phyloP scores from a whole-genome alignment of 2,329 filamentous ascomycete genomes.

The Aspergillus sp. region DNA sequence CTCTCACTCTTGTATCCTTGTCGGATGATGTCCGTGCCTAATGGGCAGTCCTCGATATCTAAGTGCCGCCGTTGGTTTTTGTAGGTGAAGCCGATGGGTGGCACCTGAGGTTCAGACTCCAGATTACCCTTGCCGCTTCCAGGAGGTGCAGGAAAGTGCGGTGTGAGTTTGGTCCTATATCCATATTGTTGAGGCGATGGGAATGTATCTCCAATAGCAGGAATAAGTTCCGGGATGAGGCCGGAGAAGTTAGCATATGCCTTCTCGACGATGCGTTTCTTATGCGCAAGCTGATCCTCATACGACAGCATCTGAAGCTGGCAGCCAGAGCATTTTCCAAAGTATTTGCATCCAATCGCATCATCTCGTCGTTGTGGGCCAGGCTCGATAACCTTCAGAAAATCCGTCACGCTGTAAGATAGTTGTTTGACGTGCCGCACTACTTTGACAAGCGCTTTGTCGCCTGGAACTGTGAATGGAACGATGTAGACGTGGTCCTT shows the following conservation, averaged over 20 bases:
- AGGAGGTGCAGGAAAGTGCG: conserved; percentile 84
- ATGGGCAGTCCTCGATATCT: conserved; percentile 96
- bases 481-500: conserved; percentile 77
- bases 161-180: conserved; percentile 95
- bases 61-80: conserved; percentile 79
- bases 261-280: conserved; percentile 82
- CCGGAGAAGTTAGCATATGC: conserved; percentile 90
- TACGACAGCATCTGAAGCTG: conserved; percentile 98
- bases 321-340: conserved; percentile 82
- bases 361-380: conserved; percentile 75
- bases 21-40: conserved; percentile 83
- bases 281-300: conserved; percentile 77
- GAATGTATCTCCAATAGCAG: conserved; percentile 77
- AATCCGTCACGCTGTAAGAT: conserved; percentile 76
- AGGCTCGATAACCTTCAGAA: conserved; percentile 72
- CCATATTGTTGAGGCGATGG: conserved; percentile 87
- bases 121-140: conserved; percentile 52
- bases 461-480: conserved; percentile 84
- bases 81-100: conserved; percentile 84
- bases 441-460: conserved; percentile 75
- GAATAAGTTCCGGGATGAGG: conserved; percentile 71
- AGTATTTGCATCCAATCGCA: conserved; percentile 81
- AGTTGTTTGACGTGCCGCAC: conserved; percentile 67
- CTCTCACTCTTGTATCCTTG: conserved; percentile 77
- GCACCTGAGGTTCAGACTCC: conserved; percentile 53